Evolutionary conservation across 305 asterid species (phyloP), one percentile per base, ranked within the genome.

Genomic region (Solanum hybrid): DNA sequence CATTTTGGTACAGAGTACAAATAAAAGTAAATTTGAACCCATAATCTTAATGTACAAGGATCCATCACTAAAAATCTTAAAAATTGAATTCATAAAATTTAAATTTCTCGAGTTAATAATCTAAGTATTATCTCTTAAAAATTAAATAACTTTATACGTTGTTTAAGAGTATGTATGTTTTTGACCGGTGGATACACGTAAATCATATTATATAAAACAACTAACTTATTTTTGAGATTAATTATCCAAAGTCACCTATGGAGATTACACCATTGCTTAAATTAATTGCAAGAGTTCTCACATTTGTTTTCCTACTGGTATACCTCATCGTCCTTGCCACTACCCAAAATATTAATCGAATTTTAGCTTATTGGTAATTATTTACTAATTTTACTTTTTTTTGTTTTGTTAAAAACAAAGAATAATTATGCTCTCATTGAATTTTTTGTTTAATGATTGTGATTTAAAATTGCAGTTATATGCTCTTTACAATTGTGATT

Each of bases 241-340:
- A 60, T 60, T 60, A 60, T 7, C 71, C 71, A 60, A 7, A 20
- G 10, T 64, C 27, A 64, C 27, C 27, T 64, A 64, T 64, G 73
- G 73, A 64, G 27, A 22, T 64, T 64, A 64, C 27, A 64, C 27
- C 27, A 20, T 60, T 60, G 12, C 71, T 60, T 20, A 64, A 90
- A 2, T 90, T 94, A 4, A 75, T 88, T 2, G 60, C 90, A 38
- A 90, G 96, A 86, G 69, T 91, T 16, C 85, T 92, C 73, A 91
- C 95, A 7, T 46, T 91, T 7, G 27, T 90, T 38, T 90, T 80
- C 75, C 42, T 91, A 6, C 37, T 94, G n/a, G 20, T 90, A 60
- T 60, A 60, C 11, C 26, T 60, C 71, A 60, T 60, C 71, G 71
- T 60, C 71, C 26, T 60, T 60, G 71, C 26, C 5, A 60, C 1